These are phyloP conservation scores for Stachybotrys chlorohalonatus DNA, from an alignment of 2,329 filamentous ascomycete species.

Conservation along the genomic window DNA sequence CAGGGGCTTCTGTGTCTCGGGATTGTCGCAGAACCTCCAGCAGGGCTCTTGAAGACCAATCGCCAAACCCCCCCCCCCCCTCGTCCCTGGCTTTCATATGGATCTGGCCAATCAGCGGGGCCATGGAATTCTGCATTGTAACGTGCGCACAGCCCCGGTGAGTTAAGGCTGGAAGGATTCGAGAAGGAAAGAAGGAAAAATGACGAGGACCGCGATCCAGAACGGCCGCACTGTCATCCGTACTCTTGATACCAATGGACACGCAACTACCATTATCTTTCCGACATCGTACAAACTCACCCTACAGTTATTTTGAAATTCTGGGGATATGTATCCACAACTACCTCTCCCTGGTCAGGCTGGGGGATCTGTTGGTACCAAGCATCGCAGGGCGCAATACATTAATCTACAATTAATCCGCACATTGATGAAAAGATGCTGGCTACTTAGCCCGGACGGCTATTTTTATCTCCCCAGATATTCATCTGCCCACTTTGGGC, in stretches of 20 bases:
- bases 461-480: background rate
- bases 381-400: background rate
- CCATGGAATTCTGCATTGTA: background rate
- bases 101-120: background rate
- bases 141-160: background rate
- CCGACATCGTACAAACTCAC: too few species aligned
- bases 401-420: too few species aligned
- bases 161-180: background rate
- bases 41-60: constrained; percentile 2
- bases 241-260: background rate
- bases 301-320: too few species aligned
- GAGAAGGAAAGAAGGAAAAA: background rate
- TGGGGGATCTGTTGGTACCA: background rate
- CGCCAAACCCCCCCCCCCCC: constrained; percentile 9
- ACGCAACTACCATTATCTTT: background rate
- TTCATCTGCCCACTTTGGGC: too few species aligned
- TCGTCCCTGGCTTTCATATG: background rate
- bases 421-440: too few species aligned
- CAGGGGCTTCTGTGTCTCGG: constrained; percentile 24
- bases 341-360: background rate
- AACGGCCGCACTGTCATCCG: background rate
- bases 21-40: constrained; percentile 29
- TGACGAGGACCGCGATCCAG: background rate
- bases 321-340: too few species aligned
- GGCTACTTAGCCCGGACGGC: background rate